Evolutionary conservation across 495 filamentous ascomycete species (phyloP), one percentile per base, ranked within the genome.

Genomic region (Podospora appendiculata): DNA sequence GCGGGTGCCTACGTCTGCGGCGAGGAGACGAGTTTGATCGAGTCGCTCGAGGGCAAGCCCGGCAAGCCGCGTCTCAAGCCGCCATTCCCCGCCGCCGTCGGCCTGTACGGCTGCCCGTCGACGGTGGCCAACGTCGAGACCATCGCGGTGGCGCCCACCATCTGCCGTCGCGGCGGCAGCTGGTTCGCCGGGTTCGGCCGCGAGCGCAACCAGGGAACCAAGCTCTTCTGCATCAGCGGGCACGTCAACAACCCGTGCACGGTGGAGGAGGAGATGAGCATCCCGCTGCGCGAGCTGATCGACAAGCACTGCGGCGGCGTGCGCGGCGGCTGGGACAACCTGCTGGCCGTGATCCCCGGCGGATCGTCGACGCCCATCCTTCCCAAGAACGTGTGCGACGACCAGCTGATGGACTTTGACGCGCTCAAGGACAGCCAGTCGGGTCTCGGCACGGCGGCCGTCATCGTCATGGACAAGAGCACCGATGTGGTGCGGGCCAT

Each of bases 41-140:
- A 98, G 69, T 96, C 91, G 14, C 80, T 98, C 53, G 93, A 98
- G 73, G 93, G 93, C 62, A 98, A 98, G 76, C 90, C 91, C 32
- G 93, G 93, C 66, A 98, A 98, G 78, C 93, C 93, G 51, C 89
- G 93, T 63, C 80, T 98, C 55, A 98, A 98, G 83, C 93, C 93
- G 18, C 93, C 93, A 11, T 98, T 98, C 82, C 93, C 93, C 35
- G 93, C 93, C 55, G 85, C 93, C 34, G 93, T 98, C 54, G 93
- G 93, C 73, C 79, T 98, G 14, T 98, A 97, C 70, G 93, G 93
- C 59, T 98, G 93, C 78, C 93, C 93, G 43, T 92, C 89, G 48
- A 98, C 93, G 36, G 93, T 98, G 51, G 90, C 93, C 63, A 98
- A 98, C 65, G 93, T 98, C 63, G 93, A 98, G 76, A 98, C 93